phyloP scores from a whole-genome alignment of 1,139 yeast genomes.

The Debaryomyces sp. region DNA sequence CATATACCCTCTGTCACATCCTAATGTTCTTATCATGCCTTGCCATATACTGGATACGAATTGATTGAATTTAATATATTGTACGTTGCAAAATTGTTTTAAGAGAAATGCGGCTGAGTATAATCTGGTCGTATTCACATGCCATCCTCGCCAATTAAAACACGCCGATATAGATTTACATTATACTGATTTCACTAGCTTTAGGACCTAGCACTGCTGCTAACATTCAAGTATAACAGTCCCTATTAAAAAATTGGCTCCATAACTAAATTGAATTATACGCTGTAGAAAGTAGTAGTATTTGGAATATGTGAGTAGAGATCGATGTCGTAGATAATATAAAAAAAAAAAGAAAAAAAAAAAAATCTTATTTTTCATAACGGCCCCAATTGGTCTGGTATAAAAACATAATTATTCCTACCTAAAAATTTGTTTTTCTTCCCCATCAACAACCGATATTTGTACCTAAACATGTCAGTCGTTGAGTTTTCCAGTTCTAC shows the following conservation, averaged over 20 bases:
- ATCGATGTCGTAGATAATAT: not conserved
- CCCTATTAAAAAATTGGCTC: not conserved
- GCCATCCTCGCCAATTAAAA: not conserved
- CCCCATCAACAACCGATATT: not conserved
- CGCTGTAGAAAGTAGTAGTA: not conserved
- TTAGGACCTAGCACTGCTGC: not conserved
- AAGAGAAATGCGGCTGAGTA: not conserved
- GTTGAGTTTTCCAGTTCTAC: conserved; percentile 14
- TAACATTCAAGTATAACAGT: not conserved
- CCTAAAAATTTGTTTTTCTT: not conserved
- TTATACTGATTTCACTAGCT: not conserved
- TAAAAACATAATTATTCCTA: not conserved
- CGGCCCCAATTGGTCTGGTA: not conserved
- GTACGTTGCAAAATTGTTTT: not conserved
- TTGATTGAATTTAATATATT: not conserved
- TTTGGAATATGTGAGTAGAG: not conserved
- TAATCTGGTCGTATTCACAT: not conserved
- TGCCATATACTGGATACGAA: not conserved
- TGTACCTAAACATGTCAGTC: conserved; percentile 17
- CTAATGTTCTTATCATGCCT: not conserved
- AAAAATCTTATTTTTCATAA: not conserved
- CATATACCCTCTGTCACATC: too few species aligned
- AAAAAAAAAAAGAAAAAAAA: not conserved
- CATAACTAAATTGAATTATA: not conserved
- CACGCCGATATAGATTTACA: not conserved